Percentiles rank a stretch among this genome's conserved stretches.
phyloP scores from a whole-genome alignment of 2,329 filamentous ascomycete genomes.

The Colletotrichum tabaci region DNA sequence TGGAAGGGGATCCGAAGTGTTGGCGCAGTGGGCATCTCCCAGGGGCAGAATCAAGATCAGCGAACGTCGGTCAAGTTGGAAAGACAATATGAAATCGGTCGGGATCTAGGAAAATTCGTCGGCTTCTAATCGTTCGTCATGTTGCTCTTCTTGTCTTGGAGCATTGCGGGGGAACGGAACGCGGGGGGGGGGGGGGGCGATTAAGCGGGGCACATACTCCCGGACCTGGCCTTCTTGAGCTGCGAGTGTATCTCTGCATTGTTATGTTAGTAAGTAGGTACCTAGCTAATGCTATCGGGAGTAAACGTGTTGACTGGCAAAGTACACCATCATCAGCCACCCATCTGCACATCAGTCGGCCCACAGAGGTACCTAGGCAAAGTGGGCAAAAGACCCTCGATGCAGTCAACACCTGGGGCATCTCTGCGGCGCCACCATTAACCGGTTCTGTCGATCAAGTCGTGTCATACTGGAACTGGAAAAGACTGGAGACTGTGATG shows the following conservation, averaged over 20 bases:
- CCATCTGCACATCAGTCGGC: not conserved
- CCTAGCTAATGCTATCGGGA: not conserved
- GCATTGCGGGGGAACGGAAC: constrained; percentile 15
- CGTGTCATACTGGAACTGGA: not conserved
- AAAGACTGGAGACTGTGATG: not conserved
- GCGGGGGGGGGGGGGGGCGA: not conserved
- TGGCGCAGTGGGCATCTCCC: constrained; percentile 24
- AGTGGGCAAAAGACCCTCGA: constrained; percentile 6
- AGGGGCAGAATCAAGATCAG: not conserved
- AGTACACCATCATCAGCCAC: not conserved
- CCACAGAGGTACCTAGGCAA: constrained; percentile 1
- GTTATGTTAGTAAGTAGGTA: not conserved
- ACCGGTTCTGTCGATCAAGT: not conserved
- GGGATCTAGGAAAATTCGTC: not conserved
- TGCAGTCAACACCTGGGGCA: not conserved
- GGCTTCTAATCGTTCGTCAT: not conserved
- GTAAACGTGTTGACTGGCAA: not conserved
- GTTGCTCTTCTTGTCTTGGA: not conserved
- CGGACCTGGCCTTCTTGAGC: not conserved
- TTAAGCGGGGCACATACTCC: not conserved
- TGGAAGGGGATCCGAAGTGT: not conserved
- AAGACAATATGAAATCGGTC: not conserved
- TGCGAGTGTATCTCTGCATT: not conserved
- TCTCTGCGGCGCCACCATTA: not conserved
- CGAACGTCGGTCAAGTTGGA: not conserved